These are phyloP conservation scores for Pyrenophora seminiperda DNA, from an alignment of 2,329 filamentous ascomycete species.

Conservation along the genomic window DNA sequence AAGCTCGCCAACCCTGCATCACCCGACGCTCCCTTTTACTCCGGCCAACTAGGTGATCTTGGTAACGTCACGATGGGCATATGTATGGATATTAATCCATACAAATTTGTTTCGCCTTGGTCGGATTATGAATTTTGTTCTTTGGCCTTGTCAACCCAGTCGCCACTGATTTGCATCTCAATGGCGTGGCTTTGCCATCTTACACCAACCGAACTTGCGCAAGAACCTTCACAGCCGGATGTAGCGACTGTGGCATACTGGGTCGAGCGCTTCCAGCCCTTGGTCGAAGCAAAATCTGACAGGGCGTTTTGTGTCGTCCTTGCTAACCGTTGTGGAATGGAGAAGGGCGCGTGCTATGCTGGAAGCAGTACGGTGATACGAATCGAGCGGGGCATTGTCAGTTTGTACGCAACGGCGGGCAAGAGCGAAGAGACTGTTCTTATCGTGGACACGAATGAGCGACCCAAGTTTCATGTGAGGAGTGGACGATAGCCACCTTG, in stretches of 20 bases:
- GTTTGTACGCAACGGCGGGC: constrained; percentile 71
- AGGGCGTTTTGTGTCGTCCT: constrained; percentile 70
- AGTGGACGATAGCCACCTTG: constrained; percentile 17
- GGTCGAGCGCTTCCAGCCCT: constrained; percentile 71
- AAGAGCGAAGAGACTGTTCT: constrained; percentile 72
- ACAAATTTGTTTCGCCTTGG: constrained; percentile 64
- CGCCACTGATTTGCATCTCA: constrained; percentile 69
- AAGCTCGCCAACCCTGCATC: constrained; percentile 25
- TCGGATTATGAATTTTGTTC: constrained; percentile 62
- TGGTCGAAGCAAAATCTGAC: constrained; percentile 44
- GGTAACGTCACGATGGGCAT: constrained; percentile 53
- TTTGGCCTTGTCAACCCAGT: constrained; percentile 61
- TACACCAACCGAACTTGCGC: constrained; percentile 52
- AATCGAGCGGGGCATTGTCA: constrained; percentile 68
- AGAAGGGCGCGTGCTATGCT: constrained; percentile 70
- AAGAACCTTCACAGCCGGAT: constrained; percentile 64
- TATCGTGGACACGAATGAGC: constrained; percentile 66
- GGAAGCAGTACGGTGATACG: constrained; percentile 75
- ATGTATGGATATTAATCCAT: constrained; percentile 67
- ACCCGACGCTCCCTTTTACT: constrained; percentile 44
- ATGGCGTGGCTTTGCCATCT: constrained; percentile 78
- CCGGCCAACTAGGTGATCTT: constrained; percentile 41
- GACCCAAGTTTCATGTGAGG: constrained; percentile 44
- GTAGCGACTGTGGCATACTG: constrained; percentile 77
- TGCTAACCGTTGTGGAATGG: constrained; percentile 71